Base-by-base conservation (phyloP, 192 early-diverging fungal genomes). In the Backusella tarrabulga region DNA sequence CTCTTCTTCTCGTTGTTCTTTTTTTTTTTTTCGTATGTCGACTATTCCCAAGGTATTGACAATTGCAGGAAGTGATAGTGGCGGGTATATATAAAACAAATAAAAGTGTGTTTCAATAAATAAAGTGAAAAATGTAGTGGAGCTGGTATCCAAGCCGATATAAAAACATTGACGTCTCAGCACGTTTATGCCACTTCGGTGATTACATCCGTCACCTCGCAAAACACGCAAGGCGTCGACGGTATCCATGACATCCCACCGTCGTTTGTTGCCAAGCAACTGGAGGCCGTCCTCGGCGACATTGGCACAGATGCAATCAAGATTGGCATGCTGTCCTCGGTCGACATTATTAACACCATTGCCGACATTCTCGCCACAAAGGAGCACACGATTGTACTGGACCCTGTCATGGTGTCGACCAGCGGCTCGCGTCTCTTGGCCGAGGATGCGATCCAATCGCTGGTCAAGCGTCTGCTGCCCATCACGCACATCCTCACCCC, bases 331-430 rank as follows among this genome's bases (percentile, higher is more conserved):
- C 86, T 97, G 8, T 89, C 87, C 21, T 84, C 87, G 50, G 83
- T 87, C 8, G 82, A 86, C 34, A 89, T 93, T 67, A 92, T 97
- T 44, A 78, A 88, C 2, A 83, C 85, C 0, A 87, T 97, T 14
- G 85, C 84, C 42, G 67, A 56, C 15, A 72, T 78, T 0, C 83
- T 93, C 52, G 0, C 54, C 1, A 6, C 11, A 63, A 81, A 81
- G n/a, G 60, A 71, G 19, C 85, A 81, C 5, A 73, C 80, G 23
- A 60, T 95, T 54, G 92, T 95, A 0, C 85, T 97, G 0, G 95
- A 97, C 73, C 95, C 95, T 2, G 95, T 97, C 23, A 97, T 97
- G 95, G 87, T 97, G 19, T 86, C 93, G 0, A 94, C 95, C 0
- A 89, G 87, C 2, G 93, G 93, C 26, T 81, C 86, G 29, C 83